Percentiles rank a stretch among this genome's conserved stretches.
These are phyloP conservation scores for Penicillium fimorum DNA, from an alignment of 495 filamentous ascomycete genomes.

Conservation along the genomic window DNA sequence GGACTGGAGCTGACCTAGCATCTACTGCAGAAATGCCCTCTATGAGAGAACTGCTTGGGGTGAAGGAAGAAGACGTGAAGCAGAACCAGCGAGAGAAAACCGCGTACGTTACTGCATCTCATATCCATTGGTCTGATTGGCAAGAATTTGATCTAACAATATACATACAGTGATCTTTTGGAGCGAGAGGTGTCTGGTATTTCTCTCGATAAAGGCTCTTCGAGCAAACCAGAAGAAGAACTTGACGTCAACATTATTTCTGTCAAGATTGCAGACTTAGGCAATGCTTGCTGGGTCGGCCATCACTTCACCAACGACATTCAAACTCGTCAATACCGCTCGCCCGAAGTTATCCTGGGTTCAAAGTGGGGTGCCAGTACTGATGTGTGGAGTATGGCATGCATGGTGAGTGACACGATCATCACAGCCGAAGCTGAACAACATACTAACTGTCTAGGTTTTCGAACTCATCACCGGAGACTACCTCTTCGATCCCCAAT, in stretches of 20 bases:
- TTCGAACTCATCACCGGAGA: slow-evolving; percentile 98
- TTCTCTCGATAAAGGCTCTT: slow-evolving; percentile 75
- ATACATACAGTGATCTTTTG: slow-evolving; percentile 67
- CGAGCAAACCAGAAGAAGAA: slow-evolving; percentile 44
- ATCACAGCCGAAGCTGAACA: slow-evolving; percentile 1
- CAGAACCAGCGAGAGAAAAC: slow-evolving; percentile 92
- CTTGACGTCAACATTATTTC: slow-evolving; percentile 76
- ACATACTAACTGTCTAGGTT: slow-evolving; percentile 53
- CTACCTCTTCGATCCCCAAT: slow-evolving; percentile 98
- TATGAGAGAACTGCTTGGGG: slow-evolving; percentile 59
- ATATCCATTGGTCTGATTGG: neutral
- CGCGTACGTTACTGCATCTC: slow-evolving; percentile 60
- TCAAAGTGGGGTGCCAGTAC: slow-evolving; percentile 98
- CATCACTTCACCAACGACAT: slow-evolving; percentile 99
- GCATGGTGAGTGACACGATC: slow-evolving; percentile 68
- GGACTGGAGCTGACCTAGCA: slow-evolving; percentile 7
- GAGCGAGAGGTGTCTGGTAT: slow-evolving; percentile 93
- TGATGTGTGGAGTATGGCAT: slow-evolving; percentile 99
- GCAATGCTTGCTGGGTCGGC: slow-evolving; percentile 97
- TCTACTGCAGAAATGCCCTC: slow-evolving; percentile 40
- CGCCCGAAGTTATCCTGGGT: slow-evolving; percentile 94
- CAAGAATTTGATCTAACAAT: slow-evolving; percentile 2
- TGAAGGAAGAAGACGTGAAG: slow-evolving; percentile 64
- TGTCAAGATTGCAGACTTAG: slow-evolving; percentile 98
- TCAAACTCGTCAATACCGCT: slow-evolving; percentile 95